These are phyloP conservation scores for Terana coerulea DNA, from an alignment of 768 basidiomycete species.

Conservation along the genomic window DNA sequence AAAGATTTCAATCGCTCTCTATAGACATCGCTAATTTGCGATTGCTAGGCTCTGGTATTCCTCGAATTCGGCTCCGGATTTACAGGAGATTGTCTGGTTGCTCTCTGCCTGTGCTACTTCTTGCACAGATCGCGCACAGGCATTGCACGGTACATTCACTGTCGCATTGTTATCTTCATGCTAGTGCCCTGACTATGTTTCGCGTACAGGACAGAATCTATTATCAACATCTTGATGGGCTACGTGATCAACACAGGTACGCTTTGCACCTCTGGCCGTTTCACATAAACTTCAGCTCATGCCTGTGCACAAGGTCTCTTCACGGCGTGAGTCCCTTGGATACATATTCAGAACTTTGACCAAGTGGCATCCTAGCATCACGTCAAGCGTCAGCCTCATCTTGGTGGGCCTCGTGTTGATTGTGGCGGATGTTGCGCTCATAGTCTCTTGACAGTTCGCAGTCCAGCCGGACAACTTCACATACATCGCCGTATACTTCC, in stretches of 20 bases:
- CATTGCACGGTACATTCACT: conserved; percentile 36
- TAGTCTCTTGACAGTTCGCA: conserved; percentile 9
- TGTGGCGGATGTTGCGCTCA: not conserved
- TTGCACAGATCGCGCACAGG: conserved; percentile 49
- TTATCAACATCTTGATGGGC: conserved; percentile 14
- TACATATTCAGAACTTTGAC: not conserved
- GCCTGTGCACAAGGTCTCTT: conserved; percentile 9
- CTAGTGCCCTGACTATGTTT: not conserved
- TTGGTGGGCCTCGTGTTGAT: not conserved
- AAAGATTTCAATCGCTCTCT: conserved; percentile 10
- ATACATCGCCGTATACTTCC: conserved; percentile 14
- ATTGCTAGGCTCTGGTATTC: conserved; percentile 43
- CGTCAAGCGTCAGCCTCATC: conserved; percentile 10
- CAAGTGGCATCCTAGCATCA: conserved; percentile 2
- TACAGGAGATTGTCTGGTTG: conserved; percentile 48
- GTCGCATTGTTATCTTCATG: not conserved
- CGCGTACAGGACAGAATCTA: conserved; percentile 9
- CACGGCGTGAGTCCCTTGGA: conserved; percentile 11
- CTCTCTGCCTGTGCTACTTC: conserved; percentile 45
- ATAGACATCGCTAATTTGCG: not conserved
- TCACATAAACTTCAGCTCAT: conserved; percentile 1
- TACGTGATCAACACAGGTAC: conserved; percentile 15
- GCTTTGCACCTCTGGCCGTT: not conserved
- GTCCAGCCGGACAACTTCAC: conserved; percentile 9
- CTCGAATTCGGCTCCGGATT: conserved; percentile 47